Conservation (phyloP, 352 stramenopile genomes). For the Phytophthora citricola region DNA sequence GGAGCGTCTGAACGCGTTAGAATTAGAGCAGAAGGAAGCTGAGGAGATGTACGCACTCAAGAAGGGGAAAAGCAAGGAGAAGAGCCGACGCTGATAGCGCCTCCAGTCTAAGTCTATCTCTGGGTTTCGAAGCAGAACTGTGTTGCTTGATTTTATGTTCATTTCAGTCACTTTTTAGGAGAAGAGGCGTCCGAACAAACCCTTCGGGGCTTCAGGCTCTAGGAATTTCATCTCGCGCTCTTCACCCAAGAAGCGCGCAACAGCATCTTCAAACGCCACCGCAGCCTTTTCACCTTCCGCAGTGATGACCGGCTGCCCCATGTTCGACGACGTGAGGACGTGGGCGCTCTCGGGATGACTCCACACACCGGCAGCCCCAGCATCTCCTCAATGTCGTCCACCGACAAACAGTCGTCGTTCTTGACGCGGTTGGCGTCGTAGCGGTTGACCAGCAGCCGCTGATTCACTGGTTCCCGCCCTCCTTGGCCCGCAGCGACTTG, state of each 20-base stretch:
- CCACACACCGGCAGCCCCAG: constrained; percentile 90
- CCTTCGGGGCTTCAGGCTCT: constrained; percentile 81
- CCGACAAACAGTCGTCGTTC: constrained; percentile 90
- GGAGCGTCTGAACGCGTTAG: constrained; percentile 81
- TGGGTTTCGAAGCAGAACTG: constrained; percentile 22
- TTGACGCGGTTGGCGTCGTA: constrained; percentile 92
- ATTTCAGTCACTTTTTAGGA: constrained; percentile 5
- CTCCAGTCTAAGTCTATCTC: constrained; percentile 16
- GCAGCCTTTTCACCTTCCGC: constrained; percentile 74
- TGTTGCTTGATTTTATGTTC: constrained; percentile 23
- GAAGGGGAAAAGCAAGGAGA: constrained; percentile 82
- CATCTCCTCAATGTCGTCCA: constrained; percentile 94
- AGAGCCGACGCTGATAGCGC: constrained; percentile 59
- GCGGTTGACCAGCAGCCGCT: constrained; percentile 91
- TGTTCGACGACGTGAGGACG: constrained; percentile 93
- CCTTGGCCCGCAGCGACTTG: constrained; percentile 86
- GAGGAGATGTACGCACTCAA: constrained; percentile 80
- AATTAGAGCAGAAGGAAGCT: constrained; percentile 80
- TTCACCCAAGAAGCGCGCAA: constrained; percentile 91
- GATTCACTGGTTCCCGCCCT: constrained; percentile 76
- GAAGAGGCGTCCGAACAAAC: constrained; percentile 82
- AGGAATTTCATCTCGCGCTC: constrained; percentile 89
- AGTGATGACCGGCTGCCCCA: constrained; percentile 92
- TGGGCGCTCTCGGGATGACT: constrained; percentile 91
- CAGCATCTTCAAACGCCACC: constrained; percentile 88